These are phyloP conservation scores for Trametes cinnabarina DNA, from an alignment of 768 basidiomycete species.

Conservation along the genomic window DNA sequence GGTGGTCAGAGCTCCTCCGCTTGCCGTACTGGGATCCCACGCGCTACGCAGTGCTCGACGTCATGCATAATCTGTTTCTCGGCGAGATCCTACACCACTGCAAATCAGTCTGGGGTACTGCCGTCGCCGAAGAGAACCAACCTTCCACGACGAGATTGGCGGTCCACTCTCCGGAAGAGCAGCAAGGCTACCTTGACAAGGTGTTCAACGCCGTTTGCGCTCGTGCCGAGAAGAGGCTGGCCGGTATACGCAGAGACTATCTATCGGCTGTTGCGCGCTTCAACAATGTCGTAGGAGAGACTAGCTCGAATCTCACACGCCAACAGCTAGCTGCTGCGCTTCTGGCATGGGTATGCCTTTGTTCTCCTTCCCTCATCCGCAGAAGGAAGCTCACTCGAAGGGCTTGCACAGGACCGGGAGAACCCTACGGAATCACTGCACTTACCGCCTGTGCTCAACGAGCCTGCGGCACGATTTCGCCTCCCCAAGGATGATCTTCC, in stretches of 20 bases:
- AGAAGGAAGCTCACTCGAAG: too few species aligned
- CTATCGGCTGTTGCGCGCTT: background rate
- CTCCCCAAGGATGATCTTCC: background rate
- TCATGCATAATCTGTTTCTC: constrained; percentile 43
- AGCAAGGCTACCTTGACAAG: background rate
- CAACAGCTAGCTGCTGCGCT: background rate
- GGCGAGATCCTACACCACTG: constrained; percentile 35
- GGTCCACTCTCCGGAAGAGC: background rate
- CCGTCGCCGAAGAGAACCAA: background rate
- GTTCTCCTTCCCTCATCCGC: too few species aligned
- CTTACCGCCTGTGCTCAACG: too few species aligned
- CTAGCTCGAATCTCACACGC: background rate
- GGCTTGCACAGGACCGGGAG: too few species aligned
- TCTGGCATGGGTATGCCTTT: background rate
- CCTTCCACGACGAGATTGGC: background rate
- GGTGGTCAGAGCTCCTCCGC: constrained; percentile 30
- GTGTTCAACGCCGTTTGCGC: background rate
- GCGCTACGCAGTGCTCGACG: constrained; percentile 33
- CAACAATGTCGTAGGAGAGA: background rate
- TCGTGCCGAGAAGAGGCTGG: background rate
- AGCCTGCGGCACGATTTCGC: too few species aligned
- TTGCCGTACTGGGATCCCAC: constrained; percentile 42
- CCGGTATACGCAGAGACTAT: background rate
- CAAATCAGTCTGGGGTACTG: constrained; percentile 21
- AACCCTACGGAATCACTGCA: too few species aligned